Evolutionary conservation across 2,329 filamentous ascomycete species (phyloP), one percentile per base, ranked within the genome.

Genomic region (Tolypocladium amazonense): DNA sequence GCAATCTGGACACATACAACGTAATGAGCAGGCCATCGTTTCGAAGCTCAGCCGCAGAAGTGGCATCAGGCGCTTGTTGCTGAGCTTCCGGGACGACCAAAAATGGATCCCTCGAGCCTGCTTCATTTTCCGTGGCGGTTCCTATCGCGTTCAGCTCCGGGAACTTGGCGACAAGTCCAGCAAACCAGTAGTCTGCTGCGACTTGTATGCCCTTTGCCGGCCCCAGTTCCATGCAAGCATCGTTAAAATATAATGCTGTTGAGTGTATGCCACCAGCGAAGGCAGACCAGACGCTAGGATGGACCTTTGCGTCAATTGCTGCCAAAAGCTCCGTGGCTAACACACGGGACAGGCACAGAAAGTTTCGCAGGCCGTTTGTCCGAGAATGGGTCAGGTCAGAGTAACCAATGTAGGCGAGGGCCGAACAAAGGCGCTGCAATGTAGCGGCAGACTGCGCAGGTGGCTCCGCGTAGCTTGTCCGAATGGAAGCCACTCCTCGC

Each of bases 341-440:
- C 2, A 70, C 66, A 45, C 71, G 68, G 33, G 73, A 65, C 23
- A 79, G 70, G 7, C 70, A 72, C 14, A 79, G 60, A 58, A 78
- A 78, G 61, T 80, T 74, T 18, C 67, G 60, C n/a, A 79, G 67
- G 1, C 70, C 68, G 7, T 66, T 63, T 1, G 64, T 63, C 4
- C 65, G 60, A 11, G 54, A 61, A 2, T 60, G 63, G 1, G 74
- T 72, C 0, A 75, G 61, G 47, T 75, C 70, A 1, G 79, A 81
- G 65, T 79, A 81, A 35, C 79, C 78, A 56, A 84, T 72, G 58
- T 76, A 79, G 3, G 78, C 77, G 3, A 85, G 64, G 2, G 78
- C 72, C 12, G 74, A 72, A 4, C 79, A 71, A 2, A 81, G 69
- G 35, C 67, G 67, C 37, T 71, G 69, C 6, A 77, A 70, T 11